These are phyloP conservation scores for Rhododendron kiyosumense DNA, from an alignment of 148 eudicot species.

Conservation along the genomic window DNA sequence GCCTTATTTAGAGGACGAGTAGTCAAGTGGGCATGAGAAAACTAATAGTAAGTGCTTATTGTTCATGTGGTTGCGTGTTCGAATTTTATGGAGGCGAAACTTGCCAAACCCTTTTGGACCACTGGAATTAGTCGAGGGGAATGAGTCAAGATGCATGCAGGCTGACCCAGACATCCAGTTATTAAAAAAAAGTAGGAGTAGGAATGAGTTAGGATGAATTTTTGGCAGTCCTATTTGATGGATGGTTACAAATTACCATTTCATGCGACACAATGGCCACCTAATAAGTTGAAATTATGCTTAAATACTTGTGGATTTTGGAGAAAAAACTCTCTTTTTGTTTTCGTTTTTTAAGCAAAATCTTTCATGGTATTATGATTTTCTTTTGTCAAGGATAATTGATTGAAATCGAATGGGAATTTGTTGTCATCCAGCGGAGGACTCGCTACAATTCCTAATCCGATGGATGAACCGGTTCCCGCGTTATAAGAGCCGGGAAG, in stretches of 20 bases:
- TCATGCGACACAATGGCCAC: neutral
- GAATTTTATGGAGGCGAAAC: too few species aligned
- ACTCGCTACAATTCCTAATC: constrained; percentile 62
- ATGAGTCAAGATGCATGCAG: too few species aligned
- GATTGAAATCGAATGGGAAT: neutral
- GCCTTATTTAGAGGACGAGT: neutral
- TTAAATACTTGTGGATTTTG: neutral
- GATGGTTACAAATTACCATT: neutral
- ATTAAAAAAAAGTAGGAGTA: neutral
- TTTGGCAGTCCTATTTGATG: neutral
- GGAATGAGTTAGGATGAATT: neutral
- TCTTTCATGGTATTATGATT: neutral
- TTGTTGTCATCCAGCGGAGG: constrained; percentile 45
- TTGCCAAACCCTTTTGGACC: too few species aligned
- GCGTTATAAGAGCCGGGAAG: constrained; percentile 56
- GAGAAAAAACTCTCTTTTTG: neutral
- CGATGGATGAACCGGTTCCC: constrained; percentile 85
- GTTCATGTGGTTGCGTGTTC: too few species aligned
- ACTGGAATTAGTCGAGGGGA: too few species aligned
- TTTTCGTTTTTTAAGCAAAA: too few species aligned
- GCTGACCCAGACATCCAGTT: too few species aligned
- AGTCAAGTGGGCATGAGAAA: too few species aligned
- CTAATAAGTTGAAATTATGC: neutral
- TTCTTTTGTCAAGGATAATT: neutral
- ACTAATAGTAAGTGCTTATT: too few species aligned